Evolutionary conservation across 169 alveolate species (phyloP).

Genomic region (Perkinsus marinus): DNA sequence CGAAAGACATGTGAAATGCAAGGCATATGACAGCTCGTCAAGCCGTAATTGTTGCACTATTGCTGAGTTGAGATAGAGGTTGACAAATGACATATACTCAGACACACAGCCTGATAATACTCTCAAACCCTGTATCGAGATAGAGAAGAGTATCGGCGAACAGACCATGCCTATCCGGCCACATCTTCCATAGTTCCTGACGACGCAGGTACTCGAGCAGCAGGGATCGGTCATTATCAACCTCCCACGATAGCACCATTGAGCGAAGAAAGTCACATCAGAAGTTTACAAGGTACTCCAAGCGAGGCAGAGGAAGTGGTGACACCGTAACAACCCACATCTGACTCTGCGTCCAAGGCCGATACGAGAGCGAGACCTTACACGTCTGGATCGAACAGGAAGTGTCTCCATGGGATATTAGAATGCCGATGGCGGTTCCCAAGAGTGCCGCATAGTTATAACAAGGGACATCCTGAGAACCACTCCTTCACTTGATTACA

Average conservation of each 20-base stretch:
- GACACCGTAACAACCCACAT: too few relatives aligned
- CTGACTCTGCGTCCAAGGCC: too few relatives aligned
- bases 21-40: too few relatives aligned
- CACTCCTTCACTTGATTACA: background rate
- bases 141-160: background rate
- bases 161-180: background rate
- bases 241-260: too few relatives aligned
- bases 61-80: too few relatives aligned
- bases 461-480: background rate
- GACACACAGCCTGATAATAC: background rate
- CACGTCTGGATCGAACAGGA: background rate
- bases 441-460: background rate
- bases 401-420: background rate
- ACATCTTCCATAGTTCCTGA: background rate
- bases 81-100: too few relatives aligned
- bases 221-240: background rate
- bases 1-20: too few relatives aligned
- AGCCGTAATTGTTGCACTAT: too few relatives aligned
- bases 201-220: background rate
- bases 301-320: too few relatives aligned
- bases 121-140: background rate
- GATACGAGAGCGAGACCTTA: background rate
- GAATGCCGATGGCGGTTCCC: background rate
- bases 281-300: too few relatives aligned
- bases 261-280: too few relatives aligned